Evolutionary conservation across 305 asterid species (phyloP).

Genomic region (Solanum hybrid): DNA sequence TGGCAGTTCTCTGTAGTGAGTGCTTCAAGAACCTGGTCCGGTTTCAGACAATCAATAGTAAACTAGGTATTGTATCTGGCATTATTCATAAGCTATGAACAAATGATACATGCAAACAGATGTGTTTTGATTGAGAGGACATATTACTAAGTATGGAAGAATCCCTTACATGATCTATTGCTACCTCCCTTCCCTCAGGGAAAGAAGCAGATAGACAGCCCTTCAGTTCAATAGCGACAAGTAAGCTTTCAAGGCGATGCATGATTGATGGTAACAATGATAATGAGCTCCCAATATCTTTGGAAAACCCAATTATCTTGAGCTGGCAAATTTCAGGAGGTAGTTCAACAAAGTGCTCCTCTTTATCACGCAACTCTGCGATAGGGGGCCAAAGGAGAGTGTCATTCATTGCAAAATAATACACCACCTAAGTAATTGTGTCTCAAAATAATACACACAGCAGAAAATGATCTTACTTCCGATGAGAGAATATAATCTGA

Average conservation of each 20-base stretch:
- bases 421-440: background rate
- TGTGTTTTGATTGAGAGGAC: conserved; percentile 10
- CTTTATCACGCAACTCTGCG: conserved; percentile 65
- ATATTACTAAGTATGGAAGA: conserved; percentile 8
- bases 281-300: conserved; percentile 90
- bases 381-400: background rate
- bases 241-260: conserved; percentile 86
- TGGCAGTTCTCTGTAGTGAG: conserved; percentile 86
- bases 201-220: conserved; percentile 59
- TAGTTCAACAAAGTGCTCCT: conserved; percentile 80
- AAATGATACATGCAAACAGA: background rate
- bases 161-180: conserved; percentile 53
- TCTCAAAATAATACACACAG: background rate
- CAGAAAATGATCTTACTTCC: background rate
- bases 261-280: conserved; percentile 87
- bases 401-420: conserved; percentile 1
- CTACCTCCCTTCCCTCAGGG: conserved; percentile 72
- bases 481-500: background rate
- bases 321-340: conserved; percentile 94
- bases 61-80: background rate
- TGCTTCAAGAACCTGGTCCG: conserved; percentile 92
- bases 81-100: background rate
- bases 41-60: conserved; percentile 21
- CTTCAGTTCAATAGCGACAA: conserved; percentile 82
- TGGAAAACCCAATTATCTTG: conserved; percentile 89